Evolutionary conservation across 768 basidiomycete genomes (phyloP), one percentile per base, ranked within the genome.

Genomic region (Termitomyces sp.): DNA sequence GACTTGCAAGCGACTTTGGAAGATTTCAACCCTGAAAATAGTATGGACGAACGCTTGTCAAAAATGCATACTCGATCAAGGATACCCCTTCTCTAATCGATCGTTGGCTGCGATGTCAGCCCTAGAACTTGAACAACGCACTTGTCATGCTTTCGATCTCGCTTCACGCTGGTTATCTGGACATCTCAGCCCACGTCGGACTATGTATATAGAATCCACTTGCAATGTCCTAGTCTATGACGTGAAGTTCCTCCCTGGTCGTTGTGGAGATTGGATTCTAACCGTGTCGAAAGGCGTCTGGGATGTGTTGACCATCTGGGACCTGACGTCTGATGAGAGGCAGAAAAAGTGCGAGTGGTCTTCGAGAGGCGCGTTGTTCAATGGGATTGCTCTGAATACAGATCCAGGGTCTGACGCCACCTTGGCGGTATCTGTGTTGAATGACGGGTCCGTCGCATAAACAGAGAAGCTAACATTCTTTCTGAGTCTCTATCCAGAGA

Each of bases 231-330:
- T 75, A 1, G 74, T 88, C 16, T 77, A 79, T 14, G 76, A 83
- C 12, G 73, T 87, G 16, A 78, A 73, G 14, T 82, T 88, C 61
- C 56, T 87, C 0, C 80, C 78, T 8, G 77, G 77, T 6, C 68
- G 68, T 40, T 75, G 68, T 1, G 75, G 72, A 7, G 70, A 67
- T 45, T 77, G 80, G 67, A 53, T 88, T 4, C 52, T 86, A 56
- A 81, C 81, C 7, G 74, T 84, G 9, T 83, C 83, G 4, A 80
- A 80, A 58, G 75, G 77, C 6, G 79, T 88, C 51, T 88, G 87
- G 87, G 82, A 82, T 42, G 72, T 75, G 18, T 62, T 88, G 48
- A 72, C 76, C 1, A 63, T 85, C 20, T 86, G 87, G 83, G 75
- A 82, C 30, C 60, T 64, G 9, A 51, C 69, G 14, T 58, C 57